Evolutionary conservation across 495 filamentous ascomycete species (phyloP).

Genomic region (Hyaloscypha finlandica): DNA sequence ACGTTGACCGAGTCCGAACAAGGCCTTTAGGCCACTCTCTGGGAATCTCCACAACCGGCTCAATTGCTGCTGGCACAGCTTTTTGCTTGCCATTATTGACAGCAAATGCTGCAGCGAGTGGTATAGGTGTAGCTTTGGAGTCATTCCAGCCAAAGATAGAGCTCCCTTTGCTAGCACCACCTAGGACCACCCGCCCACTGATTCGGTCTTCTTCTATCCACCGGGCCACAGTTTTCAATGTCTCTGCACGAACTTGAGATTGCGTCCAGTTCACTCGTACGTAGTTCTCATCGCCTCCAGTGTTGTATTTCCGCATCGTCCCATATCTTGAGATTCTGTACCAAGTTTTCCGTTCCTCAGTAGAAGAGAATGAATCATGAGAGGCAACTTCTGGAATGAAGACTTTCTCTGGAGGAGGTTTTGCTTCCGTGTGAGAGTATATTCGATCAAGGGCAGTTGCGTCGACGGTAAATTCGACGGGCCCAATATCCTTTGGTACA

Average conservation of each 20-base stretch:
- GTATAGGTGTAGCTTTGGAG: slow-evolving; percentile 46
- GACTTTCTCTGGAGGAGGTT: slow-evolving; percentile 12
- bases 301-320: slow-evolving; percentile 55
- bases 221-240: slow-evolving; percentile 54
- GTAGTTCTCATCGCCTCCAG: slow-evolving; percentile 59
- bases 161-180: slow-evolving; percentile 42
- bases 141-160: slow-evolving; percentile 56
- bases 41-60: slow-evolving; percentile 13
- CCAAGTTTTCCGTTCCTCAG: slow-evolving; percentile 61
- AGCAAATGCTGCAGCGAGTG: slow-evolving; percentile 47
- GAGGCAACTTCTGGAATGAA: slow-evolving; percentile 29
- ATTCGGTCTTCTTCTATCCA: slow-evolving; percentile 64
- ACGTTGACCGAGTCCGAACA: slow-evolving; percentile 19
- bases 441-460: slow-evolving; percentile 45
- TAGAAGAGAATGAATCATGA: slow-evolving; percentile 48
- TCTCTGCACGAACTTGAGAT: slow-evolving; percentile 51
- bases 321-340: slow-evolving; percentile 61
- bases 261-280: slow-evolving; percentile 54
- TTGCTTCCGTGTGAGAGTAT: slow-evolving; percentile 33
- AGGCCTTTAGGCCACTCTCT: slow-evolving; percentile 29
- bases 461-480: slow-evolving; percentile 40
- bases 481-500: slow-evolving; percentile 34
- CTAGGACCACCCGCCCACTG: slow-evolving; percentile 48
- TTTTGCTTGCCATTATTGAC: slow-evolving; percentile 27
- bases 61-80: background rate